Base-by-base conservation (phyloP, 306 rosid genomes). In the Phaseolus lunatus region DNA sequence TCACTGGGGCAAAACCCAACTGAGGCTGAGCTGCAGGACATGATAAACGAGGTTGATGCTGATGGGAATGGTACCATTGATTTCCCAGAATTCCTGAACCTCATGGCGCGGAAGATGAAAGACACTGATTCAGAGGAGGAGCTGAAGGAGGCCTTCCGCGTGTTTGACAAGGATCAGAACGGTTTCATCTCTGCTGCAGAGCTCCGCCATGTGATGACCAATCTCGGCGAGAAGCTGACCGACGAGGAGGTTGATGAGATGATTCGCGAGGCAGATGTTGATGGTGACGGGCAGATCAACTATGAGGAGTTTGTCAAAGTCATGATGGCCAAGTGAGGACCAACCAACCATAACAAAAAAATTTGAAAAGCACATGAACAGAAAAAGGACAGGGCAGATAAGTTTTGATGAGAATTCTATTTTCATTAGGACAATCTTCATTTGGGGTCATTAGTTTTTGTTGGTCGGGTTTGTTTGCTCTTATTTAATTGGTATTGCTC, bases 121-220 rank as follows among this genome's bases (percentile, higher is more conserved):
- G 97, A 89, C 73, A 89, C 97, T 1, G 94, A 91, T 68, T 89
- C 92, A 0, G 94, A 91, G 86, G 94, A 91, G 83, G 97, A 91
- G 83, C 92, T 91, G 62, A 91, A 89, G 90, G 94, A 89, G 72
- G 97, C 97, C 4, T 91, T 91, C 87, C 89, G 92, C 3, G 94
- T 91, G 77, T 91, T 91, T 0, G 97, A 91, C 85, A 91, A 88
- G 91, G 97, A 91, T 66, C 97, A 91, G 81, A 87, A 91, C 67
- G 97, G 97, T 39, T 91, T 91, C 92, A 91, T 91, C 81, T 89
- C 97, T 35, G 97, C 97, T 3, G 97, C 97, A 35, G 97, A 91
- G 87, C 92, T 91, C 39, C 94, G 97, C 72, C 97, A 89, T 19
- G 97, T 91, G 13, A 89, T 91, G 97, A 89, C 94, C 43, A 91